These are phyloP conservation scores for Abrus pulchellus DNA, from an alignment of 306 rosid species.

Conservation along the genomic window DNA sequence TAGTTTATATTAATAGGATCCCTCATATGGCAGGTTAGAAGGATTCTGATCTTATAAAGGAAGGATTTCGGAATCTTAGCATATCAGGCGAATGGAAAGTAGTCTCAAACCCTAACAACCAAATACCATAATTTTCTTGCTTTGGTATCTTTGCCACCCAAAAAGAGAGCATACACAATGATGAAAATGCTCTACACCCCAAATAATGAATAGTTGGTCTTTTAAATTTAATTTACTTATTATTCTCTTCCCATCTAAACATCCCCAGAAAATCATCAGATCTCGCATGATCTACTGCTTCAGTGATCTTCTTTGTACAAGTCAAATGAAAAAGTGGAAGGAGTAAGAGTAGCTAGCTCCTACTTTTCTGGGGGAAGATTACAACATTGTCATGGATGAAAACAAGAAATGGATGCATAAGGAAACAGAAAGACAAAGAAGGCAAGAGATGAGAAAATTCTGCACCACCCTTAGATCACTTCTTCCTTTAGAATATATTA, in stretches of 20 bases:
- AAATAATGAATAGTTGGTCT: slow-evolving; percentile 47
- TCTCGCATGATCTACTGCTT: slow-evolving; percentile 39
- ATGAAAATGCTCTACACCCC: slow-evolving; percentile 55
- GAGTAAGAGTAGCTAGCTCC: slow-evolving; percentile 27
- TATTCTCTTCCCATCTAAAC: slow-evolving; percentile 43
- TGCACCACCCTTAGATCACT: slow-evolving; percentile 66
- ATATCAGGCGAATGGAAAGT: slow-evolving; percentile 40
- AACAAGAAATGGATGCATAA: slow-evolving; percentile 61
- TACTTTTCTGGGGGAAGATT: background rate
- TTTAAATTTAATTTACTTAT: slow-evolving; percentile 47
- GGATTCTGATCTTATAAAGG: slow-evolving; percentile 33
- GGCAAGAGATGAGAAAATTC: slow-evolving; percentile 74
- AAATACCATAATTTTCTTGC: slow-evolving; percentile 36
- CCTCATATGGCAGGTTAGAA: slow-evolving; percentile 39
- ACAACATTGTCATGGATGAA: slow-evolving; percentile 40
- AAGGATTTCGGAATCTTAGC: slow-evolving; percentile 53
- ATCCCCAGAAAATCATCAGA: slow-evolving; percentile 49
- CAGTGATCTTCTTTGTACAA: slow-evolving; percentile 5
- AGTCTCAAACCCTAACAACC: slow-evolving; percentile 59
- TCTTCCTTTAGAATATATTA: slow-evolving; percentile 59
- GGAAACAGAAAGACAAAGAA: slow-evolving; percentile 73
- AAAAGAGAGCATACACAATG: slow-evolving; percentile 31
- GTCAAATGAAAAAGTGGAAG: slow-evolving; percentile 28
- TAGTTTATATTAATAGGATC: background rate
- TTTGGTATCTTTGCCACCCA: slow-evolving; percentile 33